These are phyloP conservation scores for Tylopilus subfusipes DNA, from an alignment of 768 basidiomycete genomes.

Conservation along the genomic window DNA sequence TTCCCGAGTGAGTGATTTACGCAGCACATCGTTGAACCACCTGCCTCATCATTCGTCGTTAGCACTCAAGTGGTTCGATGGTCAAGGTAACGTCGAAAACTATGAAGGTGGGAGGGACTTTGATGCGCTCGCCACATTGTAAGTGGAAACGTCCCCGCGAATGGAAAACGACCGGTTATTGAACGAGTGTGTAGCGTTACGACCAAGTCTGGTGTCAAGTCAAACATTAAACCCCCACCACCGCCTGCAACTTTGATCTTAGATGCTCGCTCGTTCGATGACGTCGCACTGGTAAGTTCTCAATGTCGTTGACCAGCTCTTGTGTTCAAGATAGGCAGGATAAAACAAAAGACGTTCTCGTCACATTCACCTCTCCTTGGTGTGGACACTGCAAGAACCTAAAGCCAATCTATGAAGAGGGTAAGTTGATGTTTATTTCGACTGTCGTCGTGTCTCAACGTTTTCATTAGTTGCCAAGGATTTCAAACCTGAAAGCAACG, in stretches of 20 bases:
- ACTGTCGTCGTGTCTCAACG: neutral
- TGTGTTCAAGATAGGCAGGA: slow-evolving; percentile 41
- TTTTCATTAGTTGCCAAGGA: slow-evolving; percentile 59
- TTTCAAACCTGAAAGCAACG: slow-evolving; percentile 75
- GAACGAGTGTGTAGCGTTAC: slow-evolving; percentile 51
- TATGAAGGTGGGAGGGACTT: slow-evolving; percentile 82
- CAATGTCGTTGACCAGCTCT: neutral
- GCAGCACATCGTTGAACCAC: neutral
- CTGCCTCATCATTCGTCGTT: slow-evolving; percentile 9
- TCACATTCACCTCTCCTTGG: slow-evolving; percentile 83
- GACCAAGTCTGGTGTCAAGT: slow-evolving; percentile 73
- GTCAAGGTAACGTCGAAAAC: slow-evolving; percentile 57
- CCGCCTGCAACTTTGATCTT: slow-evolving; percentile 67
- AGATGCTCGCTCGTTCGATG: slow-evolving; percentile 69
- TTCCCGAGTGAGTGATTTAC: slow-evolving; percentile 69
- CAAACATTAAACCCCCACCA: slow-evolving; percentile 83
- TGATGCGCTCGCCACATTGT: slow-evolving; percentile 74
- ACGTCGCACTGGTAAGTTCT: slow-evolving; percentile 56
- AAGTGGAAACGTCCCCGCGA: slow-evolving; percentile 24
- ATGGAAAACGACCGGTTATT: neutral
- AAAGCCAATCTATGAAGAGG: slow-evolving; percentile 84
- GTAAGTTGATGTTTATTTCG: slow-evolving; percentile 30
- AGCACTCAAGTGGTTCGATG: slow-evolving; percentile 93
- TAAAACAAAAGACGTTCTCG: slow-evolving; percentile 74
- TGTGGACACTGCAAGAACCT: slow-evolving; percentile 94